These are phyloP conservation scores for Raphanus sativus DNA, from an alignment of 345 rosid genomes.

Conservation along the genomic window DNA sequence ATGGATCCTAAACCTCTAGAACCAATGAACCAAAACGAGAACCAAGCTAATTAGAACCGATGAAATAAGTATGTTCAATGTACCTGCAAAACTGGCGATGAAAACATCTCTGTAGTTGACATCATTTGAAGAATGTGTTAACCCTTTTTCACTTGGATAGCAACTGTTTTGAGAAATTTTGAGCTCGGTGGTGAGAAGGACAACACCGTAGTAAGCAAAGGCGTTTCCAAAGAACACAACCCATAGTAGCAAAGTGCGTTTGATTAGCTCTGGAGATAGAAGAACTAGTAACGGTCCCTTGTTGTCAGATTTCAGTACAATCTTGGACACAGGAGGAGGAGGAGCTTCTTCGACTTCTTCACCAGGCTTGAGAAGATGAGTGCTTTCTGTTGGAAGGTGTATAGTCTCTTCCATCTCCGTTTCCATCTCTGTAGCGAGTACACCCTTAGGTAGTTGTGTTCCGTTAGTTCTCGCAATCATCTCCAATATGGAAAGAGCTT, in stretches of 20 bases:
- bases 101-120: slow-evolving; percentile 71
- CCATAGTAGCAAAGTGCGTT: slow-evolving; percentile 83
- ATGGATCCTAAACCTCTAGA: background rate
- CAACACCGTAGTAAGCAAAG: slow-evolving; percentile 84
- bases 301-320: slow-evolving; percentile 42
- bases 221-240: slow-evolving; percentile 83
- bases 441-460: slow-evolving; percentile 60
- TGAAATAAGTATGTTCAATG: background rate
- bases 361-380: slow-evolving; percentile 41
- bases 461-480: slow-evolving; percentile 59
- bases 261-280: slow-evolving; percentile 65
- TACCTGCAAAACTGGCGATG: slow-evolving; percentile 88
- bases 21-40: background rate
- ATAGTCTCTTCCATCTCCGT: slow-evolving; percentile 43
- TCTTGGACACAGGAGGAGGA: slow-evolving; percentile 20
- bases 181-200: slow-evolving; percentile 88
- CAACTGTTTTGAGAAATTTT: slow-evolving; percentile 54
- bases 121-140: slow-evolving; percentile 37
- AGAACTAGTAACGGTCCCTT: slow-evolving; percentile 48
- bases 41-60: background rate
- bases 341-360: slow-evolving; percentile 25
- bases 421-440: slow-evolving; percentile 61
- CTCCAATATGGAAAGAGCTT: slow-evolving; percentile 65
- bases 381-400: slow-evolving; percentile 42
- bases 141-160: slow-evolving; percentile 25